Percentiles rank a stretch among this genome's conserved stretches.
Evolutionary conservation across 371 early-diverging fungal genomes (phyloP).

Genomic region (Rhizopus arrhizus): DNA sequence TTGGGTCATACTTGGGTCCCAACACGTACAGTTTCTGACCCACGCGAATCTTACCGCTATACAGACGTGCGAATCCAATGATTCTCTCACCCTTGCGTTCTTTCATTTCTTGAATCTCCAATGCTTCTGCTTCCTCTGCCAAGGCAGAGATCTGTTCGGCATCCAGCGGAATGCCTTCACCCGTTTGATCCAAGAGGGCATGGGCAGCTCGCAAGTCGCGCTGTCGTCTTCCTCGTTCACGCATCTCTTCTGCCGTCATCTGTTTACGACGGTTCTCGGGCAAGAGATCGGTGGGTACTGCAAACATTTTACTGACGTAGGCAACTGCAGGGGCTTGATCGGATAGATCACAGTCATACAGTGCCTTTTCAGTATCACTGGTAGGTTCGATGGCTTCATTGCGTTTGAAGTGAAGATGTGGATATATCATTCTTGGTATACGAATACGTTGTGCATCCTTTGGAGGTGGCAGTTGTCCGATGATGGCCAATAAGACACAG

Average conservation of each 20-base stretch:
- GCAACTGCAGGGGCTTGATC: conserved; percentile 71
- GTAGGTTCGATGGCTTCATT: conserved; percentile 49
- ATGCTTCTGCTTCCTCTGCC: conserved; percentile 27
- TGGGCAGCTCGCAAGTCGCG: conserved; percentile 41
- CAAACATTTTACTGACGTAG: conserved; percentile 93
- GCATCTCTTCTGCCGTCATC: conserved; percentile 88
- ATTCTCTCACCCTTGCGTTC: conserved; percentile 54
- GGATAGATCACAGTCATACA: conserved; percentile 60
- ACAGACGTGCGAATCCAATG: conserved; percentile 93
- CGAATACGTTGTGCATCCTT: conserved; percentile 78
- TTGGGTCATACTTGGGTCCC: conserved; percentile 91
- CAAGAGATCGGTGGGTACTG: conserved; percentile 72
- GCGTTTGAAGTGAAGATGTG: conserved; percentile 45
- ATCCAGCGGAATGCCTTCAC: conserved; percentile 45
- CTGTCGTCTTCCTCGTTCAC: conserved; percentile 72
- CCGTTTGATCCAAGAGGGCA: conserved; percentile 34
- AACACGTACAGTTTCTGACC: conserved; percentile 87
- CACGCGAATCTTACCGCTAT: conserved; percentile 84
- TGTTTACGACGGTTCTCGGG: conserved; percentile 74
- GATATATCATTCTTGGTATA: conserved; percentile 79
- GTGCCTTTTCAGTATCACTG: conserved; percentile 62
- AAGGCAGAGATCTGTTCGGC: conserved; percentile 2
- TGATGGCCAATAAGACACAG: conserved; percentile 74
- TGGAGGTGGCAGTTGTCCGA: conserved; percentile 91
- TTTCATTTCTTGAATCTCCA: conserved; percentile 38